These are phyloP conservation scores for Baorangia bicolor DNA, from an alignment of 768 basidiomycete genomes.

Conservation along the genomic window DNA sequence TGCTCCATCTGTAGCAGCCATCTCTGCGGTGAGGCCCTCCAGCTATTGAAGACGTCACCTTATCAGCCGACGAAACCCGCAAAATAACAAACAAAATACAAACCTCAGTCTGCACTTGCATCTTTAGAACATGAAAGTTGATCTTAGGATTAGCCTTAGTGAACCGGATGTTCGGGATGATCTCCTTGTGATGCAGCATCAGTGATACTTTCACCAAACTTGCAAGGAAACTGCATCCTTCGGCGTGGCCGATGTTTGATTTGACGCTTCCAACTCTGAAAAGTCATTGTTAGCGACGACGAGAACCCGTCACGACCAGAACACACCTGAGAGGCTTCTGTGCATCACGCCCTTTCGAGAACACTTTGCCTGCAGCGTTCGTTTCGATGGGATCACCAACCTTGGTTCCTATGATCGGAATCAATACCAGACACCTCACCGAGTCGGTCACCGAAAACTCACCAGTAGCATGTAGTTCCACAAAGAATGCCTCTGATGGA, in stretches of 20 bases:
- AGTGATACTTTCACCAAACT: constrained; percentile 35
- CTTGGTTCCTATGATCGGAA: constrained; percentile 31
- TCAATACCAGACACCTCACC: not conserved
- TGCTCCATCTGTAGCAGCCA: constrained; percentile 29
- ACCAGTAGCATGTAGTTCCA: constrained; percentile 53
- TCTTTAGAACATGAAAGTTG: constrained; percentile 23
- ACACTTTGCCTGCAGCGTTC: constrained; percentile 44
- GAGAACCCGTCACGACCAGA: not conserved
- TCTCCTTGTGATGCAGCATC: constrained; percentile 32
- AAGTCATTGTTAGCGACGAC: not conserved
- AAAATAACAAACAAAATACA: not conserved
- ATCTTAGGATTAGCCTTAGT: constrained; percentile 28
- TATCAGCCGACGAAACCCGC: not conserved
- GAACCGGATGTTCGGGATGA: constrained; percentile 30
- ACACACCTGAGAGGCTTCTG: constrained; percentile 20
- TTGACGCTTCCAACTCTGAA: constrained; percentile 29
- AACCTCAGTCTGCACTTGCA: constrained; percentile 28
- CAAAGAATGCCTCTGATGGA: constrained; percentile 44
- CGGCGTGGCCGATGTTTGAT: constrained; percentile 27
- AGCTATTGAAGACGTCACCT: constrained; percentile 4
- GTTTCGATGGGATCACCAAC: constrained; percentile 51
- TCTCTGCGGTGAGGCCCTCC: constrained; percentile 26
- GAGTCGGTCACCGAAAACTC: not conserved
- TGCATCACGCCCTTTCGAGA: constrained; percentile 23
- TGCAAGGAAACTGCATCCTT: constrained; percentile 34